Evolutionary conservation across 257 asterid species (phyloP), one percentile per base, ranked within the genome.

Genomic region (Parsonsia alboflavescens): DNA sequence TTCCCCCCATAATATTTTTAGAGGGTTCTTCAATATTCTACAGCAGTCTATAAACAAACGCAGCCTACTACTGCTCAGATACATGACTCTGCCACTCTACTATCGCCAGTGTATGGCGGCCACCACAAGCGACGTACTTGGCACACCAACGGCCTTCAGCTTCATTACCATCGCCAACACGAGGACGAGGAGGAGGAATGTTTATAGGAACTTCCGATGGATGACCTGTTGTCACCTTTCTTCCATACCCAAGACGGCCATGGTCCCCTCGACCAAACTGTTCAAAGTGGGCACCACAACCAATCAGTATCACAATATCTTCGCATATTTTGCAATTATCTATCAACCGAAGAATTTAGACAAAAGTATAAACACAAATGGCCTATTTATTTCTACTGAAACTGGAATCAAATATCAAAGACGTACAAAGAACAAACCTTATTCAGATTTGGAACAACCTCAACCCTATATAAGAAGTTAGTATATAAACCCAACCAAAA

Each of bases 241-340:
- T 85, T 69, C 99, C 99, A 56, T 95, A 95, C 46, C 98, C 99
- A 70, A 95, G 82, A 52, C 99, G 96, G n/a, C 99, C 99, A 67
- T 95, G 99, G 84, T 95, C 99, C 45, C 99, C 99, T 77, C 99
- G 85, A 24, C 99, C 99, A 61, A 90, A 92, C 98, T 95, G 96
- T 75, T 75, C 79, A 77, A n/a, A 52, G n/a, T 33, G 72, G 59
- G 48, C 56, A 50, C 39, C 39, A 46, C 13, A 53, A 83, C 41
- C 21, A 41, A 30, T 71, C 54, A 52, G 26, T 50, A 64, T 30
- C 13, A 16, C 48, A 33, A 33, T 33, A 3, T 33, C 39, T 3
- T 33, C 3, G 39, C 3, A 33, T 33, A 33, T 33, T 33, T 33
- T 33, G 39, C 39, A 33, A 33, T 33, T 33, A 33, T 33, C 39